These are phyloP conservation scores for Clarkia xantiana DNA, from an alignment of 345 rosid species.

Conservation along the genomic window DNA sequence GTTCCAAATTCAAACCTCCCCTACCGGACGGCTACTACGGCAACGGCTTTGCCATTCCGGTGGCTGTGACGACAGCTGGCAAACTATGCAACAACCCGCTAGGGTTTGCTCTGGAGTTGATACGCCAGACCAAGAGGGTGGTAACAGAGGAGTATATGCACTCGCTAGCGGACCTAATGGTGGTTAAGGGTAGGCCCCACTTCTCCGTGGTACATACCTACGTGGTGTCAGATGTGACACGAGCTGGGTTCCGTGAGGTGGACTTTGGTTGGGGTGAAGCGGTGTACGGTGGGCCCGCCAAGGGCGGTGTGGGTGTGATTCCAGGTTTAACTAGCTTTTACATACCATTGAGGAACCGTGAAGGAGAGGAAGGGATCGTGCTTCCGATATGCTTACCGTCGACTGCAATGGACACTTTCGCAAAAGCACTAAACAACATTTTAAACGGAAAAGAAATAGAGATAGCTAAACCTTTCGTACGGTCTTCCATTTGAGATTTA, in stretches of 20 bases:
- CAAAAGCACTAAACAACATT: slow-evolving; percentile 16
- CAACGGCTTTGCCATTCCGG: slow-evolving; percentile 25
- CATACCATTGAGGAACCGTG: slow-evolving; percentile 11
- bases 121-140: slow-evolving; percentile 22
- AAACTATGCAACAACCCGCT: slow-evolving; percentile 26
- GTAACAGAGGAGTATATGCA: slow-evolving; percentile 42
- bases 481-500: slow-evolving; percentile 5
- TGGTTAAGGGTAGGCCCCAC: slow-evolving; percentile 25
- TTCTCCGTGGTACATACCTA: slow-evolving; percentile 14
- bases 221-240: slow-evolving; percentile 27
- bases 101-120: slow-evolving; percentile 28
- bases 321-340: slow-evolving; percentile 27
- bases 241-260: slow-evolving; percentile 15
- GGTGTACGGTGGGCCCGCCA: slow-evolving; percentile 22
- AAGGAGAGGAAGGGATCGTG: slow-evolving; percentile 27
- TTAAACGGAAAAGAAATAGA: slow-evolving; percentile 6
- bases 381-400: slow-evolving; percentile 34
- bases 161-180: slow-evolving; percentile 37
- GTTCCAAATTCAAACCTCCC: slow-evolving; percentile 26
- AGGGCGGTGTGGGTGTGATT: slow-evolving; percentile 23
- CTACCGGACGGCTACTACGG: slow-evolving; percentile 39
- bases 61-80: slow-evolving; percentile 22
- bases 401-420: slow-evolving; percentile 28
- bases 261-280: slow-evolving; percentile 50
- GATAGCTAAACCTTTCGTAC: background rate